phyloP scores from a whole-genome alignment of 768 basidiomycete species.

The Leccinum ochraceum region DNA sequence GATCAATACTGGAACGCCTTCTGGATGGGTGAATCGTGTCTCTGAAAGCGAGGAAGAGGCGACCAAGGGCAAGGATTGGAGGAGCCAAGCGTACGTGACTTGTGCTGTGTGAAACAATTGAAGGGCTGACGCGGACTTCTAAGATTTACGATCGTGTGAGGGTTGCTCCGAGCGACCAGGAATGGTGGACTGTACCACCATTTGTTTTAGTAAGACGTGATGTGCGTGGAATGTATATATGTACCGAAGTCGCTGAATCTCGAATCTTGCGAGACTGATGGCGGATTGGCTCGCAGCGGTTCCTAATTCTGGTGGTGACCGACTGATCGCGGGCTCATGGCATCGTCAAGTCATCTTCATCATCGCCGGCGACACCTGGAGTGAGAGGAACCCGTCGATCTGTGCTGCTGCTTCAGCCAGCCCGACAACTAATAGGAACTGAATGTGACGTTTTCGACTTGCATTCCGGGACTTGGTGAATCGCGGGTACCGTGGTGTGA shows the following conservation, averaged over 20 bases:
- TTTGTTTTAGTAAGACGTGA: background rate
- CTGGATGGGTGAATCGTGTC: conserved; percentile 71
- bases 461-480: no score
- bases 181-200: background rate
- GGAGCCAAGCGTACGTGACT: conserved; percentile 46
- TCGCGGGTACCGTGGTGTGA: no score
- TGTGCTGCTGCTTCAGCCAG: no score
- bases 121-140: background rate
- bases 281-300: no score
- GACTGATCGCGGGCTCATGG: no score
- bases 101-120: background rate
- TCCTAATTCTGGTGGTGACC: no score
- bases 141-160: conserved; percentile 19
- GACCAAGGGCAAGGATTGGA: conserved; percentile 49
- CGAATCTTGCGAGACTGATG: background rate
- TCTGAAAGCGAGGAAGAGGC: conserved; percentile 44
- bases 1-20: conserved; percentile 62
- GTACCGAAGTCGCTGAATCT: background rate
- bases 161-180: background rate
- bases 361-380: no score
- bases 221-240: background rate
- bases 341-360: no score
- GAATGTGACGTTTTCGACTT: no score
- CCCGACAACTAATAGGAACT: no score
- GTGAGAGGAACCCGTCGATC: no score